Conservation (phyloP, 2,329 filamentous ascomycete species). For the Colletotrichum filicis region DNA sequence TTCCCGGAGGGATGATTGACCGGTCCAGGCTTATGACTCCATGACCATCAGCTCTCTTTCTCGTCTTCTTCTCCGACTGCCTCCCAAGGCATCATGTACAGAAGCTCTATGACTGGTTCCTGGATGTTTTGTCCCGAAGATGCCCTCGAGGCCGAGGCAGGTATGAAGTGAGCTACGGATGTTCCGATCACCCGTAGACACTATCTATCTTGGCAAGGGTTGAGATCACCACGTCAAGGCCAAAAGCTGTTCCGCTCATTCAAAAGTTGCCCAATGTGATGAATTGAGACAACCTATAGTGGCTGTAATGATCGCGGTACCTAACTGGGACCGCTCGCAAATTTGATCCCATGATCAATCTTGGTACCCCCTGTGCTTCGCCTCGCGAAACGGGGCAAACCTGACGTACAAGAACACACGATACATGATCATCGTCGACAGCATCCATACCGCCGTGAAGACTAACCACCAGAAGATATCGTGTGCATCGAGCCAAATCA, state of each 20-base stretch:
- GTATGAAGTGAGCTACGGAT: background rate
- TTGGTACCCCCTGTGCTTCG: background rate
- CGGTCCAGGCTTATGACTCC: background rate
- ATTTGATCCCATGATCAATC: background rate
- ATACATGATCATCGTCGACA: background rate
- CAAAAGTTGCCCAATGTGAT: background rate
- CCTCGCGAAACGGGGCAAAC: background rate
- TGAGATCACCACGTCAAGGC: background rate
- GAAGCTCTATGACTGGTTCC: background rate
- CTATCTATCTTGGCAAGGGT: background rate
- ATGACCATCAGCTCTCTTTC: background rate
- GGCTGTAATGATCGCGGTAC: background rate
- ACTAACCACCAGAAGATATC: background rate
- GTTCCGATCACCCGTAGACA: background rate
- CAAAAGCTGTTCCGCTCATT: background rate
- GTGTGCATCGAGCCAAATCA: background rate
- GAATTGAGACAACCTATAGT: background rate
- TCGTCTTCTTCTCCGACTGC: background rate
- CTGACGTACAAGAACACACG: background rate
- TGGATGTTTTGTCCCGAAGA: background rate
- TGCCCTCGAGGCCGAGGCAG: background rate
- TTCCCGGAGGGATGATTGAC: background rate
- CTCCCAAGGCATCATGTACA: fast-evolving
- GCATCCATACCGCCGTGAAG: background rate
- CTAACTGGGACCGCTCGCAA: background rate